phyloP scores from a whole-genome alignment of 208 protist species.

The Trypanosoma melophagium region DNA sequence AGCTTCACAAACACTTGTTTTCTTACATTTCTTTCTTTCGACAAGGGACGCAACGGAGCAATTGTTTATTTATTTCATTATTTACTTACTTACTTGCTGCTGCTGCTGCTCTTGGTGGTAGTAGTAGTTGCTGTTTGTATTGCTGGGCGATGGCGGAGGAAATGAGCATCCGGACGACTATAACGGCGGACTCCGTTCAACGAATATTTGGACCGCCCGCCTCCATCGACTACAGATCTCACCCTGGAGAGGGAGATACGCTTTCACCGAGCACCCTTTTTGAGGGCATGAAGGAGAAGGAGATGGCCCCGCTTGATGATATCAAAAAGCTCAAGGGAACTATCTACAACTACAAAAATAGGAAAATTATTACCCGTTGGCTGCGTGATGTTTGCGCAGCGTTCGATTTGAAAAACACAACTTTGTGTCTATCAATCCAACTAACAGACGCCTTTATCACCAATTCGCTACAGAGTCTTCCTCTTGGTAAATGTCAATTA shows the following conservation, averaged over 20 bases:
- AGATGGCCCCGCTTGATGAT: conserved; percentile 56
- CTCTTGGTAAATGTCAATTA: conserved; percentile 75
- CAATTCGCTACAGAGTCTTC: conserved; percentile 53
- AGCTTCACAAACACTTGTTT: too few species aligned
- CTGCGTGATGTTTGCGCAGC: conserved; percentile 77
- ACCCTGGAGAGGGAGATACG: conserved; percentile 56
- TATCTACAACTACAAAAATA: conserved; percentile 85
- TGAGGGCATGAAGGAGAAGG: conserved; percentile 67
- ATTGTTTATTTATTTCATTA: not conserved
- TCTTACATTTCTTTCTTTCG: not conserved
- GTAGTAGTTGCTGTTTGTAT: not conserved
- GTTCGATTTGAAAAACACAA: conserved; percentile 76
- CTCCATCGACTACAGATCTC: conserved; percentile 73
- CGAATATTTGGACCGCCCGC: conserved; percentile 58
- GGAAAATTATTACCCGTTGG: conserved; percentile 79
- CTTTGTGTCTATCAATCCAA: conserved; percentile 82
- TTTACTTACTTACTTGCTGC: not conserved
- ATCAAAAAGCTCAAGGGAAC: conserved; percentile 72
- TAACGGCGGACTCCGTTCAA: conserved; percentile 67
- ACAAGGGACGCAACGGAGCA: not conserved
- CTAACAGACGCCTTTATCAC: conserved; percentile 74
- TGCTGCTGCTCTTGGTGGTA: not conserved
- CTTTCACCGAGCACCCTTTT: conserved; percentile 63
- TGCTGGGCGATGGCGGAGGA: conserved; percentile 12
- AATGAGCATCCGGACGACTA: conserved; percentile 61